These are phyloP conservation scores for Lithospermum erythrorhizon DNA, from an alignment of 257 asterid species.

Conservation along the genomic window DNA sequence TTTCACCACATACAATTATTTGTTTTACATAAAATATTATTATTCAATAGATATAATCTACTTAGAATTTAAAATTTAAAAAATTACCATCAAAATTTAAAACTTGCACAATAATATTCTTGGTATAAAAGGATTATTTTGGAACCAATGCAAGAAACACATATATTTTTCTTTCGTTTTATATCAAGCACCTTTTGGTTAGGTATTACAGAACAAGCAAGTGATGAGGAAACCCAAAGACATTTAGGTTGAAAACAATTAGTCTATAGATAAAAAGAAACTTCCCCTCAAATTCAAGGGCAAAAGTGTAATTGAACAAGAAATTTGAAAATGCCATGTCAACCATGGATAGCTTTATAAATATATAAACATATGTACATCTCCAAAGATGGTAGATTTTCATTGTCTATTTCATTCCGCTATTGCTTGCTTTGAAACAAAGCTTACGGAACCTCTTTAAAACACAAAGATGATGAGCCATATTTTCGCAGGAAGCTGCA, in stretches of 20 bases:
- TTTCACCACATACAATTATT: too few relatives aligned
- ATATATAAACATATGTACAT: slow-evolving; percentile 7
- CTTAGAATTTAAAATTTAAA: too few relatives aligned
- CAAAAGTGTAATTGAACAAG: slow-evolving; percentile 21
- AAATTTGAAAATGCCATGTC: slow-evolving; percentile 36
- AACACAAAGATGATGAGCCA: slow-evolving; percentile 20
- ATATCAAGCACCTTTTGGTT: too few relatives aligned
- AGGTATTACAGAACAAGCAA: too few relatives aligned
- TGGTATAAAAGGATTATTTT: too few relatives aligned
- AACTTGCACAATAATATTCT: too few relatives aligned
- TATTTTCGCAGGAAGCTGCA: slow-evolving; percentile 5
- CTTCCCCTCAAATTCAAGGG: neutral
- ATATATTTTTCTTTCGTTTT: too few relatives aligned
- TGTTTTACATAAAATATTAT: too few relatives aligned
- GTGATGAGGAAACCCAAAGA: neutral
- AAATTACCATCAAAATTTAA: too few relatives aligned
- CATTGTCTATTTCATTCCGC: slow-evolving; percentile 39
- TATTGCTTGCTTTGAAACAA: slow-evolving; percentile 41
- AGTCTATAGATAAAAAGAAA: neutral
- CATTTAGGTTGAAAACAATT: slow-evolving; percentile 8
- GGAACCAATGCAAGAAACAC: too few relatives aligned
- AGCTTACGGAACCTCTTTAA: slow-evolving; percentile 16
- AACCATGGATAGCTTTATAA: slow-evolving; percentile 33
- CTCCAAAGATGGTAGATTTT: slow-evolving; percentile 36
- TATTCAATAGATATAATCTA: too few relatives aligned